A percentile compares a stretch with the other conserved stretches of the same genome.
phyloP scores from a whole-genome alignment of 2,329 filamentous ascomycete genomes.

The Leptodontidium sp. region DNA sequence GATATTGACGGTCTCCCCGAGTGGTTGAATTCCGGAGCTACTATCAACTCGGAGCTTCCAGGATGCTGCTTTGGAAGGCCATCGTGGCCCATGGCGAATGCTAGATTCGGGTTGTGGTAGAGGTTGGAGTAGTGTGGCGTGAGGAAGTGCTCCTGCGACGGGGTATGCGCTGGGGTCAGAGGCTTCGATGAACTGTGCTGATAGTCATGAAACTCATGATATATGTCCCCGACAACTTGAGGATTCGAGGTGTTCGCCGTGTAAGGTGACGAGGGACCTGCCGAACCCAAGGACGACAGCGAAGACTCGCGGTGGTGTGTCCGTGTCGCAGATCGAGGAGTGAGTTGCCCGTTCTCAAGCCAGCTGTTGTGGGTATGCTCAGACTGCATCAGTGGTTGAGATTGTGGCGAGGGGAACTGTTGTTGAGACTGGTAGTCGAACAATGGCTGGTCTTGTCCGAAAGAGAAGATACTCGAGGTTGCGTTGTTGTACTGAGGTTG shows the following conservation, averaged over 20 bases:
- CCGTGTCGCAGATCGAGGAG: slow-evolving; percentile 45
- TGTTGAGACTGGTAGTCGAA: slow-evolving; percentile 40
- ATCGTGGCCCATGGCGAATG: slow-evolving; percentile 42
- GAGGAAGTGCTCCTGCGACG: slow-evolving; percentile 44
- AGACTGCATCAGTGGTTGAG: slow-evolving; percentile 45
- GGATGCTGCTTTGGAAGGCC: slow-evolving; percentile 37
- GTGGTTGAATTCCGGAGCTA: slow-evolving; percentile 42
- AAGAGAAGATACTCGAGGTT: slow-evolving; percentile 35
- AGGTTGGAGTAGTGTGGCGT: slow-evolving; percentile 51
- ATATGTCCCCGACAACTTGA: slow-evolving; percentile 60
- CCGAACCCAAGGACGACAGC: slow-evolving; percentile 66
- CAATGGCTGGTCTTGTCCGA: slow-evolving; percentile 39
- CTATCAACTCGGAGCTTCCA: slow-evolving; percentile 43
- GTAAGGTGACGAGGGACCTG: slow-evolving; percentile 67
- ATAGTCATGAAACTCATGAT: slow-evolving; percentile 51
- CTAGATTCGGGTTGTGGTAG: slow-evolving; percentile 46
- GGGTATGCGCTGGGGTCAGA: slow-evolving; percentile 47
- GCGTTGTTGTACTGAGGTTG: slow-evolving; percentile 32
- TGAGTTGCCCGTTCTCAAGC: slow-evolving; percentile 46
- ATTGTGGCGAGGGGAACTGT: slow-evolving; percentile 28
- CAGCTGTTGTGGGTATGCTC: slow-evolving; percentile 42
- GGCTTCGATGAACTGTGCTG: slow-evolving; percentile 44
- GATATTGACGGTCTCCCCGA: slow-evolving; percentile 56
- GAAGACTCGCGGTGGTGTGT: slow-evolving; percentile 67
- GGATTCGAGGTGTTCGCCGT: slow-evolving; percentile 63